Conservation (phyloP, 2,329 filamentous ascomycete genomes). For the Clarireedia homoeocarpa region DNA sequence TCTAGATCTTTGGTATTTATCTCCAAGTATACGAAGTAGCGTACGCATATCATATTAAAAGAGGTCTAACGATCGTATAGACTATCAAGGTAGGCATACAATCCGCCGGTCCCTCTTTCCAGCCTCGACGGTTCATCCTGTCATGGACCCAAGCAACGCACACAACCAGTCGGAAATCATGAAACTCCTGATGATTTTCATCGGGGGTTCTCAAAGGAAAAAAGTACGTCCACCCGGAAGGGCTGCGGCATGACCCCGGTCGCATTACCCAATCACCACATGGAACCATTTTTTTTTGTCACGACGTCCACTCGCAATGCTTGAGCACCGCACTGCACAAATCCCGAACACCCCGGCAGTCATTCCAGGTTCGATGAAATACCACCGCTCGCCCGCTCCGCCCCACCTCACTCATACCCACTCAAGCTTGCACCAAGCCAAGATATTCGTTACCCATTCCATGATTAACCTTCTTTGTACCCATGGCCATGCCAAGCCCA, state of each 20-base stretch:
- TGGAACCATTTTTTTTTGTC: no score
- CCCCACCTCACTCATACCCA: neutral
- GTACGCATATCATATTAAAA: neutral
- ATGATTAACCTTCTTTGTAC: neutral
- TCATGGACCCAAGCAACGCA: neutral
- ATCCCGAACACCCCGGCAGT: no score
- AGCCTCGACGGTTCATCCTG: neutral
- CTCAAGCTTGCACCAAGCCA: neutral
- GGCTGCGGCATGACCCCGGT: slow-evolving; percentile 7
- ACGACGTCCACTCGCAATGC: no score
- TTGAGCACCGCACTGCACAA: no score
- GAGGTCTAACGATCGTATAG: neutral
- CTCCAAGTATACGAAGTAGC: no score
- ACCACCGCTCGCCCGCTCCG: neutral
- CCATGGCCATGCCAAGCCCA: neutral
- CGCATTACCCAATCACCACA: slow-evolving; percentile 6
- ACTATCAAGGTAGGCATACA: neutral
- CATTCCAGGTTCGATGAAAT: no score
- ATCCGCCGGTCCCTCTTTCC: neutral
- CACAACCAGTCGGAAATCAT: neutral
- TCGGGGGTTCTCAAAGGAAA: neutral
- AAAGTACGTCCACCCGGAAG: neutral
- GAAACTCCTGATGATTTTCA: slow-evolving; percentile 1
- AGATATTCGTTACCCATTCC: neutral
- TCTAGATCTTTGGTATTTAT: neutral